These are phyloP conservation scores for Vigna mungo DNA, from an alignment of 306 rosid genomes.

Conservation along the genomic window DNA sequence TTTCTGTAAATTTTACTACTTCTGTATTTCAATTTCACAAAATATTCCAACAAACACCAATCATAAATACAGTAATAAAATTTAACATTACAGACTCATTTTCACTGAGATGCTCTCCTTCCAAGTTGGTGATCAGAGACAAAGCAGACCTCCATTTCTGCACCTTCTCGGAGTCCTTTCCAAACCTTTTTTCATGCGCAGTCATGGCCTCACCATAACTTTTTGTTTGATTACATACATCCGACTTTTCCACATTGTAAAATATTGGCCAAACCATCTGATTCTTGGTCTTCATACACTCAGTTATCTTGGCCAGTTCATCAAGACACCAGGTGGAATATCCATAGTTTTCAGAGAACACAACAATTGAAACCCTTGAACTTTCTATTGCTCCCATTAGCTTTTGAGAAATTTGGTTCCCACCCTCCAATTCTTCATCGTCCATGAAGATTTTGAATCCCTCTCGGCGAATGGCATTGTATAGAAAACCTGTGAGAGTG, in stretches of 20 bases:
- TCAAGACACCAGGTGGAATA: not conserved
- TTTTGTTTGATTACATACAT: not conserved
- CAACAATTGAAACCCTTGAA: conserved; percentile 31
- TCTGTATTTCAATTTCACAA: too few species aligned
- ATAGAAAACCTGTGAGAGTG: conserved; percentile 2
- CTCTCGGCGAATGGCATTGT: not conserved
- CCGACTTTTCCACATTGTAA: not conserved
- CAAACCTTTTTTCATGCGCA: not conserved
- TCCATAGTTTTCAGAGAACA: conserved; percentile 28
- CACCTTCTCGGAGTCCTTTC: not conserved
- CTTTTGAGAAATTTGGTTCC: not conserved
- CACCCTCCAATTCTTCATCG: not conserved
- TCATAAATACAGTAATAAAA: not conserved
- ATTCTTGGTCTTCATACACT: not conserved
- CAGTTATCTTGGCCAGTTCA: conserved; percentile 20
- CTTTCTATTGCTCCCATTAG: not conserved
- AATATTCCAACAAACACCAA: too few species aligned
- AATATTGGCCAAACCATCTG: conserved; percentile 38
- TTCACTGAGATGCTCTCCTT: conserved; percentile 10
- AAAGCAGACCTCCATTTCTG: conserved; percentile 30
- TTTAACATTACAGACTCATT: not conserved
- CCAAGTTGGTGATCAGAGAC: not conserved
- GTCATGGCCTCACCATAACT: conserved; percentile 11
- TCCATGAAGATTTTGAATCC: conserved; percentile 20
- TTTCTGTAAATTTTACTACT: too few species aligned